Percentiles rank a stretch among this genome's conserved stretches.
These are phyloP conservation scores for Quercus phellos DNA, from an alignment of 331 rosid species.

Conservation along the genomic window DNA sequence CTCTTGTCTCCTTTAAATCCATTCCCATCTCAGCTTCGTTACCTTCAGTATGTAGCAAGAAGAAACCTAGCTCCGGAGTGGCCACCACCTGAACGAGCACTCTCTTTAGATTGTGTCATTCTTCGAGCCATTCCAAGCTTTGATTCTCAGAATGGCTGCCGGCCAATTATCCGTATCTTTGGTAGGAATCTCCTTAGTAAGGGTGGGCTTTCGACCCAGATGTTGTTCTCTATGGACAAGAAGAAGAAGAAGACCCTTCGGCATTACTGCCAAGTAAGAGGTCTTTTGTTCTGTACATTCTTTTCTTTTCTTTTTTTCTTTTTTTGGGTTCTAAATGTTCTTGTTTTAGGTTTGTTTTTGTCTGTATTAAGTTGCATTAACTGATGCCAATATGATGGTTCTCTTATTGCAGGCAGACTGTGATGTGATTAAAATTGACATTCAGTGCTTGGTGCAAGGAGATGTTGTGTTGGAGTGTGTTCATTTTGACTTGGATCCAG, in stretches of 20 bases:
- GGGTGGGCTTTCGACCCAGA: conserved; percentile 82
- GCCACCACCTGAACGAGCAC: conserved; percentile 94
- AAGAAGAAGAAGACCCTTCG: conserved; percentile 65
- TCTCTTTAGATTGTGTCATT: conserved; percentile 85
- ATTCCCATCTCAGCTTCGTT: conserved; percentile 86
- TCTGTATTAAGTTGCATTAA: not conserved
- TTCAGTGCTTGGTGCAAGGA: conserved; percentile 96
- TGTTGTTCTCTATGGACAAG: conserved; percentile 83
- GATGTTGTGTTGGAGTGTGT: conserved; percentile 98
- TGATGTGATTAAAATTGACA: conserved; percentile 94
- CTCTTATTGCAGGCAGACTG: conserved; percentile 72
- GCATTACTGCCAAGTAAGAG: conserved; percentile 70
- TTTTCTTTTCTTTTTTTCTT: no score
- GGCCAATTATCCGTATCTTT: conserved; percentile 80
- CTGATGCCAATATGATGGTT: conserved; percentile 23
- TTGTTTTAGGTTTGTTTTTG: not conserved
- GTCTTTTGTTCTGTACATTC: not conserved
- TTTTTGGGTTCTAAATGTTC: not conserved
- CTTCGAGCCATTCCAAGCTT: conserved; percentile 80
- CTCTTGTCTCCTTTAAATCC: conserved; percentile 79
- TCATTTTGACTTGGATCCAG: conserved; percentile 80
- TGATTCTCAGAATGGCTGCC: conserved; percentile 81
- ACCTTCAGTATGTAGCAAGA: conserved; percentile 85
- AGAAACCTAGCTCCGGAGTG: conserved; percentile 81
- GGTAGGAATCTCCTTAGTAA: conserved; percentile 78